Conservation (phyloP, 768 basidiomycete genomes). For the Trametes cingulata region DNA sequence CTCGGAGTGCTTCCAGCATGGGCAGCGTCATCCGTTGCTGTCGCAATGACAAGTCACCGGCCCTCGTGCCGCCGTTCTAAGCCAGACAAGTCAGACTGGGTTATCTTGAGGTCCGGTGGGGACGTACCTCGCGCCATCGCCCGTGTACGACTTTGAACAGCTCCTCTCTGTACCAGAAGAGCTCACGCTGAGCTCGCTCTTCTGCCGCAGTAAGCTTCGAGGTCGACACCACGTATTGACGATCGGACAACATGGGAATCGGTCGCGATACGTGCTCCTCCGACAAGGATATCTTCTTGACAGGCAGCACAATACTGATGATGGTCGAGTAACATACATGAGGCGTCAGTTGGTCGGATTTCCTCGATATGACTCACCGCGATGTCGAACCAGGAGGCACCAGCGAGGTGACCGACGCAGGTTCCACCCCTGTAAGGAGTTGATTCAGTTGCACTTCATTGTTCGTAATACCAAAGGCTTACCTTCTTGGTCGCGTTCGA, state of each 20-base stretch:
- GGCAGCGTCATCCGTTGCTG: conserved; percentile 73
- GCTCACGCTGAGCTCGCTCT: conserved; percentile 65
- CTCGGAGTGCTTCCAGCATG: conserved; percentile 78
- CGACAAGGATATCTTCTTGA: conserved; percentile 68
- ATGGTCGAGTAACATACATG: no score
- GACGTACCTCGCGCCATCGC: conserved; percentile 82
- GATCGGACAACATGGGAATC: conserved; percentile 82
- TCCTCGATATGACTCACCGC: conserved; percentile 67
- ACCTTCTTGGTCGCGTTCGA: conserved; percentile 71
- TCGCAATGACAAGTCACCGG: conserved; percentile 76
- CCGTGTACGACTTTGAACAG: conserved; percentile 69
- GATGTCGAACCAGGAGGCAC: conserved; percentile 89
- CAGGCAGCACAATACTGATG: conserved; percentile 65
- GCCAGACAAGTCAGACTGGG: neutral
- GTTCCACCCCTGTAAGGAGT: conserved; percentile 39
- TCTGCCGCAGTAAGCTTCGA: conserved; percentile 60
- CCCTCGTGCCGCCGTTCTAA: conserved; percentile 77
- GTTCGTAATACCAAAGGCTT: neutral
- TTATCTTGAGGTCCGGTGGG: no score
- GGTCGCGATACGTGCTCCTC: conserved; percentile 58
- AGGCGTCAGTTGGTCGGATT: no score
- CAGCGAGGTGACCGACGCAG: conserved; percentile 49
- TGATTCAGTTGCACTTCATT: neutral
- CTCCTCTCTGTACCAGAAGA: conserved; percentile 97
- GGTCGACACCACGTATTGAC: conserved; percentile 89